Percentiles rank a stretch among this genome's conserved stretches.
Conservation (phyloP, 257 asterid species). For the Solanum chilense region DNA sequence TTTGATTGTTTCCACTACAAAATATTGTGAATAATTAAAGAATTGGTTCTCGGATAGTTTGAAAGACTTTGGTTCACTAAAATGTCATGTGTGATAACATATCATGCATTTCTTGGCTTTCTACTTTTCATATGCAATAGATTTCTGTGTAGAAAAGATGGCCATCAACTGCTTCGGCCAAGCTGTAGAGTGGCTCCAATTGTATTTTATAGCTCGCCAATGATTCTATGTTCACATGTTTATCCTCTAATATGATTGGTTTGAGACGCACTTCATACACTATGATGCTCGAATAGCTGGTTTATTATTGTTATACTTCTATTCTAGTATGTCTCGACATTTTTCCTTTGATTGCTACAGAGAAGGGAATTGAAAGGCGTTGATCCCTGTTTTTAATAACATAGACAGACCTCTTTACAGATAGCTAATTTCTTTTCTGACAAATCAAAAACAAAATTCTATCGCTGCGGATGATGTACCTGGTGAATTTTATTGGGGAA, state of each 20-base stretch:
- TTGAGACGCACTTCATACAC: neutral
- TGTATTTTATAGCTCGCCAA: neutral
- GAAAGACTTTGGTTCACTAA: neutral
- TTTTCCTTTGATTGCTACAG: neutral
- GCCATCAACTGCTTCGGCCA: neutral
- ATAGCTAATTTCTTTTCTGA: neutral
- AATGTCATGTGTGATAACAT: neutral
- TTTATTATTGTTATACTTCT: neutral
- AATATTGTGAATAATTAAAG: neutral
- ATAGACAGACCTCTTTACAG: neutral
- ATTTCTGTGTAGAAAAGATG: neutral
- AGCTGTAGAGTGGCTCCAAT: neutral
- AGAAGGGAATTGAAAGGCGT: neutral
- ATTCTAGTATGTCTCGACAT: neutral
- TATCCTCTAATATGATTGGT: neutral
- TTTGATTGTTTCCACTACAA: neutral
- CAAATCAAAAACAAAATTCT: neutral
- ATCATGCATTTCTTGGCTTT: neutral
- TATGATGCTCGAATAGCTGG: neutral
- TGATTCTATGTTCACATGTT: neutral
- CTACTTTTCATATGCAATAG: neutral
- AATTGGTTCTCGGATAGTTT: neutral
- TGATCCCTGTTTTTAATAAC: neutral
- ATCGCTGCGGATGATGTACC: neutral
- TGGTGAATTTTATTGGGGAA: neutral